A percentile compares a stretch with the other conserved stretches of the same genome.
Conservation (phyloP, 2,329 filamentous ascomycete genomes). For the Curvularia verruculosa region DNA sequence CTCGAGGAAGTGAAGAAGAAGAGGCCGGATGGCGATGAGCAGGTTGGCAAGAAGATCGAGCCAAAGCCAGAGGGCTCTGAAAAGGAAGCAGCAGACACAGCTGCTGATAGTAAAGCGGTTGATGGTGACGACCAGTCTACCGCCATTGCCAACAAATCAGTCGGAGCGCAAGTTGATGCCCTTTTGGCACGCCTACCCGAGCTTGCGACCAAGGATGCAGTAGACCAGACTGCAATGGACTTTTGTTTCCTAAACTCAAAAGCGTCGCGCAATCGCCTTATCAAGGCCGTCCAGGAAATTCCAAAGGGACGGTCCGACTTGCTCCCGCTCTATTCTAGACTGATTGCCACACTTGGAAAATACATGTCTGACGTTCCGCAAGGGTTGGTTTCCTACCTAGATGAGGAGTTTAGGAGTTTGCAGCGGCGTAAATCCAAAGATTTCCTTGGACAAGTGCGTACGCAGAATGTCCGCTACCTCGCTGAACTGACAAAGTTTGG, state of each 20-base stretch:
- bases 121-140: slow-evolving; percentile 82
- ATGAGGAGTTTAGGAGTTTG: slow-evolving; percentile 94
- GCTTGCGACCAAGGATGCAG: slow-evolving; percentile 85
- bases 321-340: slow-evolving; percentile 86
- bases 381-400: slow-evolving; percentile 86
- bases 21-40: slow-evolving; percentile 80
- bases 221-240: slow-evolving; percentile 91
- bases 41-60: slow-evolving; percentile 74
- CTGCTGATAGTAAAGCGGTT: slow-evolving; percentile 57
- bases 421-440: slow-evolving; percentile 98
- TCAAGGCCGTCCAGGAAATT: slow-evolving; percentile 92
- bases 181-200: slow-evolving; percentile 88
- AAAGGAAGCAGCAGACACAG: slow-evolving; percentile 50
- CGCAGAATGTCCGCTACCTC: slow-evolving; percentile 95
- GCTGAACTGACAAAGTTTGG: slow-evolving; percentile 98
- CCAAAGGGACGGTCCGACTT: slow-evolving; percentile 93
- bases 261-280: slow-evolving; percentile 88
- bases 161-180: slow-evolving; percentile 94
- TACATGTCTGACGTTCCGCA: slow-evolving; percentile 96
- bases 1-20: slow-evolving; percentile 96
- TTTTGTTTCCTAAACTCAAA: slow-evolving; percentile 99
- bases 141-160: slow-evolving; percentile 96
- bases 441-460: slow-evolving; percentile 89
- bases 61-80: slow-evolving; percentile 52
- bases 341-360: slow-evolving; percentile 89